Evolutionary conservation across 2,329 filamentous ascomycete genomes (phyloP).

Genomic region (Hortaea sp.): DNA sequence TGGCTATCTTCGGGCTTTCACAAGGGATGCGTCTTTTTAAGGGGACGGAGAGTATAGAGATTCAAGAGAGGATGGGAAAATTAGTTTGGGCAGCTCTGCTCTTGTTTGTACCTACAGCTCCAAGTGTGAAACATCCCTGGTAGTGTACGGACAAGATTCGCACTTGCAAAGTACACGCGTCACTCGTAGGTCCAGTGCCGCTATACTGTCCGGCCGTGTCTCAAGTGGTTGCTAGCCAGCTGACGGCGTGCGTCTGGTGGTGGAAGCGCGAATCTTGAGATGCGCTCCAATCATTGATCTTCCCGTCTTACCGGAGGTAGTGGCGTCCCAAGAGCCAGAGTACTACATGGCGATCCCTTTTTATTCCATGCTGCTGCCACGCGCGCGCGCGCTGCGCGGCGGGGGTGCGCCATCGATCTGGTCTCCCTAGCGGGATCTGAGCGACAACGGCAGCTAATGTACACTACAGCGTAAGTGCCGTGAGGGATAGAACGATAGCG

Average conservation of each 20-base stretch:
- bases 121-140: neutral
- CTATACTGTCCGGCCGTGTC: neutral
- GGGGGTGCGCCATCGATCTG: neutral
- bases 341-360: neutral
- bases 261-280: neutral
- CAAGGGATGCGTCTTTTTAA: no score
- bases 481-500: constrained; percentile 1
- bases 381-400: neutral
- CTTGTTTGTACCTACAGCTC: neutral
- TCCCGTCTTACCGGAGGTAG: neutral
- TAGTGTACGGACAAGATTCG: neutral
- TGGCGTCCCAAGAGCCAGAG: neutral
- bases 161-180: neutral
- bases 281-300: neutral
- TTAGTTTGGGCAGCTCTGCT: neutral
- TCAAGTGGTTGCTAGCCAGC: neutral
- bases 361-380: neutral
- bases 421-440: neutral
- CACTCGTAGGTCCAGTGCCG: neutral
- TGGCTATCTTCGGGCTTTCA: no score
- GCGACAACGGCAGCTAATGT: neutral
- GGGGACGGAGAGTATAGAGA: no score
- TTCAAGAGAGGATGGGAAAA: no score
- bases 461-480: neutral
- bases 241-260: neutral